Evolutionary conservation across 2,329 filamentous ascomycete genomes (phyloP).

Genomic region (Fusarium sp.): DNA sequence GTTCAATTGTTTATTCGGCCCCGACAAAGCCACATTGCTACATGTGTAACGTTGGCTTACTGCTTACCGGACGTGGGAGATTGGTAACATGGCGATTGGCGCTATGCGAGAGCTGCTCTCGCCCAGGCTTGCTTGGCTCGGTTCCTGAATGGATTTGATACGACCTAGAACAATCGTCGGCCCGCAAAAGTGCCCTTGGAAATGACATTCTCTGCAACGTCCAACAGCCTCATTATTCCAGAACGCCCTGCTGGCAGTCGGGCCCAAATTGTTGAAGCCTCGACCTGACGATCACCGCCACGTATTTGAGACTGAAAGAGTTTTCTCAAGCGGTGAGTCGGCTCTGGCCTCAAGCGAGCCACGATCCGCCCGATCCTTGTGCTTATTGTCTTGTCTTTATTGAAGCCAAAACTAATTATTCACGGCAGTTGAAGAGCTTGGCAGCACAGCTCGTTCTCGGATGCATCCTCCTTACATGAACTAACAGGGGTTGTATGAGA

Average conservation of each 20-base stretch:
- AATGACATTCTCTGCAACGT: slow-evolving; percentile 18
- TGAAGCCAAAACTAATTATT: not conserved
- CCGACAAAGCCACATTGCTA: not conserved
- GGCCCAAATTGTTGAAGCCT: slow-evolving; percentile 14
- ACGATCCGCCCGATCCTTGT: not conserved
- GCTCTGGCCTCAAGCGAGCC: not conserved
- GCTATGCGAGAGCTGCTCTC: not conserved
- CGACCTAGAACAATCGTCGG: slow-evolving; percentile 6
- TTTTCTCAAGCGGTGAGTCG: not conserved
- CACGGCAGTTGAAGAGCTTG: not conserved
- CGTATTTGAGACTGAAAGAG: not conserved
- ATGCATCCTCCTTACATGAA: not conserved
- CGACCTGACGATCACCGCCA: not conserved
- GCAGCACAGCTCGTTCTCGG: not conserved
- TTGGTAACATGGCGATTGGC: not conserved
- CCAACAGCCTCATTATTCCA: slow-evolving; percentile 19
- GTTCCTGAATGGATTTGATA: not conserved
- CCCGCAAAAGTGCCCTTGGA: slow-evolving; percentile 3
- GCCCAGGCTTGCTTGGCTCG: slow-evolving; percentile 5
- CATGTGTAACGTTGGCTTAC: not conserved
- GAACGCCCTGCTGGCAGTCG: slow-evolving; percentile 25
- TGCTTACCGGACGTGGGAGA: not conserved
- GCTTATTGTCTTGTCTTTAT: not conserved
- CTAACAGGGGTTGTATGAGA: not conserved
- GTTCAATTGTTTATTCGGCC: not conserved